Base-by-base conservation (phyloP, 345 rosid species). In the Boechera stricta region DNA sequence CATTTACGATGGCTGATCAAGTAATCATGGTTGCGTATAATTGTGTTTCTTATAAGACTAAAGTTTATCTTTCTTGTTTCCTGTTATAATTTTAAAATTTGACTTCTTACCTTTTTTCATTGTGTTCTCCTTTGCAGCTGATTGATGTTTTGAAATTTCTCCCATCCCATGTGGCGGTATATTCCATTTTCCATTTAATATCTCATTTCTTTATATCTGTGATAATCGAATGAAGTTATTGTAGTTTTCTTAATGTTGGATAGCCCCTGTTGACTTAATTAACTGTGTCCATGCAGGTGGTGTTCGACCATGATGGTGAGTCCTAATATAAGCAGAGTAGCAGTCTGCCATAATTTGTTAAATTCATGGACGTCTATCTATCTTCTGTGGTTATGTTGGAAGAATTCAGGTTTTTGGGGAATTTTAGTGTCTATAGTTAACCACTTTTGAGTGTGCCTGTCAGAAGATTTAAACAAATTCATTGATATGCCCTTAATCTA, bases 271-370 rank as follows among this genome's bases (percentile, higher is more conserved):
- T 78, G 44, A 73, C 58, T 63, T 49, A 36, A 7, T 29, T 45
- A 42, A 10, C 2, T 69, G 67, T 78, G 79, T 56, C 42, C 52
- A 54, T 82, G 90, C 96, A 95, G 98, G 99, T 95, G 76, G 98
- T 88, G 79, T 95, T 95, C 73, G 98, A 92, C 88, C 93, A 95
- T 85, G 98, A 95, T 87, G 99, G 99, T 95, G 81, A 85, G 96
- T 65, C 41, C 45, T 67, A 8, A 18, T 57, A 1, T 56, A 45
- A 63, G 16, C 51, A 53, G 64, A 32, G 70, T 15, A 31, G 26
- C 31, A 2, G 8, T 69, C 32, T 64, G 67, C 77, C 57, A 65
- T 26, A 51, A 0, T 31, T 56, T 71, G 29, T 49, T 64, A 18
- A 29, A 38, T 36, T 29, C 11, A 65, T 77, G 48, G 62, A 42